phyloP scores from a whole-genome alignment of 2,329 filamentous ascomycete genomes.

The Coniochaeta hoffmannii region DNA sequence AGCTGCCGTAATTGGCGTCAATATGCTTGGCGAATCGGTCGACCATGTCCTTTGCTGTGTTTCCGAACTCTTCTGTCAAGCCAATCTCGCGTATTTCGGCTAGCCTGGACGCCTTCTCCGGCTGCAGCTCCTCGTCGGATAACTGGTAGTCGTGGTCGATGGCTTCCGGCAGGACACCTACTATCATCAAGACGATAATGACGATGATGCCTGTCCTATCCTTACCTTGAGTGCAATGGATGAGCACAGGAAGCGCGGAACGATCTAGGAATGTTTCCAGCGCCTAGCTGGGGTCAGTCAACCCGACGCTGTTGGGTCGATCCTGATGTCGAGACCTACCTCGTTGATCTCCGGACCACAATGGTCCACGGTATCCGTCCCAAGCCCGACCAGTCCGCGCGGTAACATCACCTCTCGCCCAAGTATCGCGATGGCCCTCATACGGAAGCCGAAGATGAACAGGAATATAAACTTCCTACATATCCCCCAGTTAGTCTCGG shows the following conservation, averaged over 20 bases:
- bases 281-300: slow-evolving; percentile 2
- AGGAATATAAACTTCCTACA: slow-evolving; percentile 52
- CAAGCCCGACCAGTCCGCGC: slow-evolving; percentile 64
- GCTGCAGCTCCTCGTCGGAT: slow-evolving; percentile 50
- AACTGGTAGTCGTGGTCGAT: slow-evolving; percentile 67
- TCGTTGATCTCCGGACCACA: slow-evolving; percentile 54
- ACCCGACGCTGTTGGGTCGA: not conserved
- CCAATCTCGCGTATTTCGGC: slow-evolving; percentile 65
- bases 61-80: slow-evolving; percentile 64
- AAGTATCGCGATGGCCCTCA: slow-evolving; percentile 62
- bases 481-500: not conserved
- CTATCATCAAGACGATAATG: slow-evolving; percentile 58
- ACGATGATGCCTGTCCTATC: slow-evolving; percentile 72
- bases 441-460: slow-evolving; percentile 59
- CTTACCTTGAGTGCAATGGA: slow-evolving; percentile 88
- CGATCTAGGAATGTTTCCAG: slow-evolving; percentile 11
- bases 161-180: slow-evolving; percentile 47
- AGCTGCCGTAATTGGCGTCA: slow-evolving; percentile 54
- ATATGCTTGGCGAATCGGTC: slow-evolving; percentile 50
- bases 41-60: slow-evolving; percentile 60
- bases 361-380: slow-evolving; percentile 59
- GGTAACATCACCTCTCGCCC: slow-evolving; percentile 63
- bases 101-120: slow-evolving; percentile 56
- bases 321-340: slow-evolving; percentile 16
- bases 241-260: slow-evolving; percentile 51